Evolutionary conservation across 2,329 filamentous ascomycete genomes (phyloP).

Genomic region (Orbilia blumenaviensis): DNA sequence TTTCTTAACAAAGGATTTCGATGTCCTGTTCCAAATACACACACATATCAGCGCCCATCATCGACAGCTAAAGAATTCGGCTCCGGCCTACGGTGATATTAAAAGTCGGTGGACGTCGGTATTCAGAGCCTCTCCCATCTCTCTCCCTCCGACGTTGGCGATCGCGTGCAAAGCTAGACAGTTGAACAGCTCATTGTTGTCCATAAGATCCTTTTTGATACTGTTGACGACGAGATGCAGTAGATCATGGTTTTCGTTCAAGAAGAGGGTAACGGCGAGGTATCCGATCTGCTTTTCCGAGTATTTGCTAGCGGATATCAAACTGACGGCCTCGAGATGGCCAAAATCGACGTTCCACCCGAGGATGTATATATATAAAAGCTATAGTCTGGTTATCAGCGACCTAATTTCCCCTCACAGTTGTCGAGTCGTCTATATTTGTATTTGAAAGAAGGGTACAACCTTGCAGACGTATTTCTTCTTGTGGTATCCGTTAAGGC

Average conservation of each 20-base stretch:
- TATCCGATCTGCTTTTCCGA: slow-evolving; percentile 99
- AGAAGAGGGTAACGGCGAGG: slow-evolving; percentile 92
- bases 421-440: neutral
- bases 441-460: slow-evolving; percentile 55
- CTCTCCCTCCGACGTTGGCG: slow-evolving; percentile 93
- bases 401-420: slow-evolving; percentile 24
- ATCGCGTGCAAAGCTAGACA: slow-evolving; percentile 96
- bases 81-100: slow-evolving; percentile 81
- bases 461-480: slow-evolving; percentile 99
- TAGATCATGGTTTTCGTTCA: slow-evolving; percentile 96
- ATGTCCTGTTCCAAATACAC: slow-evolving; percentile 66
- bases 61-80: neutral
- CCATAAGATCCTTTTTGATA: slow-evolving; percentile 92
- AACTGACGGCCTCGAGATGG: slow-evolving; percentile 95
- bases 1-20: slow-evolving; percentile 98
- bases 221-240: slow-evolving; percentile 97
- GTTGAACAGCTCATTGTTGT: slow-evolving; percentile 97
- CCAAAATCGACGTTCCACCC: slow-evolving; percentile 99
- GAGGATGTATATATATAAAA: slow-evolving; percentile 98
- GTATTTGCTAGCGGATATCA: slow-evolving; percentile 96
- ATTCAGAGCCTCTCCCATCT: slow-evolving; percentile 95
- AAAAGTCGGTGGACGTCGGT: slow-evolving; percentile 90
- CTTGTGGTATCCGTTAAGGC: slow-evolving; percentile 94
- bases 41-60: slow-evolving; percentile 34
- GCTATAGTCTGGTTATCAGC: slow-evolving; percentile 62